phyloP scores from a whole-genome alignment of 2,329 filamentous ascomycete genomes.

The Salinomyces thailandicus region DNA sequence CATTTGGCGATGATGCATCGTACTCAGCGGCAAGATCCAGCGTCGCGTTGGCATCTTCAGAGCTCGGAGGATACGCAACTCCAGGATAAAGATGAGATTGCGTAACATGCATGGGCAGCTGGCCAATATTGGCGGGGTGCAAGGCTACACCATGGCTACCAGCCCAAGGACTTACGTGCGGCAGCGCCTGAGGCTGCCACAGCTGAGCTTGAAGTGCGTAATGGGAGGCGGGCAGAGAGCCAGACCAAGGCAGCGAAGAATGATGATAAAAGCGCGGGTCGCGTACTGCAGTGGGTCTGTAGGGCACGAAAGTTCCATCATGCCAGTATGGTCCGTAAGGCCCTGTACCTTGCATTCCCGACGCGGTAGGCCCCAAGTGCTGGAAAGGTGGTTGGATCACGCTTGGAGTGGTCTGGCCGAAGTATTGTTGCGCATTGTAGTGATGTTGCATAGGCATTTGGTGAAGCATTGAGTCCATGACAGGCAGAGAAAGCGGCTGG shows the following conservation, averaged over 20 bases:
- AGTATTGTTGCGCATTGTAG: slow-evolving; percentile 19
- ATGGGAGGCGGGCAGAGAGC: slow-evolving; percentile 13
- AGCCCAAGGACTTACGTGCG: slow-evolving; percentile 8
- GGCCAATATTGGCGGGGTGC: neutral
- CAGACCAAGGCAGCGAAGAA: slow-evolving; percentile 9
- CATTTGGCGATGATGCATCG: slow-evolving; percentile 32
- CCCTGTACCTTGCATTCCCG: slow-evolving; percentile 44
- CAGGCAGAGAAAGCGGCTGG: slow-evolving; percentile 27
- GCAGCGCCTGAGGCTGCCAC: slow-evolving; percentile 13
- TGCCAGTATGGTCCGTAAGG: slow-evolving; percentile 55
- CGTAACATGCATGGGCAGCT: neutral
- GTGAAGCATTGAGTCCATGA: slow-evolving; percentile 52
- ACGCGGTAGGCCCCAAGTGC: slow-evolving; percentile 48
- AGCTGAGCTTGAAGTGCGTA: slow-evolving; percentile 10
- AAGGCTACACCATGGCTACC: neutral
- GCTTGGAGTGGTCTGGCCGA: slow-evolving; percentile 44
- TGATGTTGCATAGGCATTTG: slow-evolving; percentile 40
- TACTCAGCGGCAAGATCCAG: slow-evolving; percentile 24
- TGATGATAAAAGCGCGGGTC: slow-evolving; percentile 39
- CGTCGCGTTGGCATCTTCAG: neutral
- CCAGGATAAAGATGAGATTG: neutral
- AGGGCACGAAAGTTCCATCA: slow-evolving; percentile 51
- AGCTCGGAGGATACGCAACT: neutral
- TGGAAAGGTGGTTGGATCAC: slow-evolving; percentile 51
- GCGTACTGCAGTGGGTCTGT: slow-evolving; percentile 47